Base-by-base conservation (phyloP, 1,139 yeast genomes). In the Suhomyces yuchorum region DNA sequence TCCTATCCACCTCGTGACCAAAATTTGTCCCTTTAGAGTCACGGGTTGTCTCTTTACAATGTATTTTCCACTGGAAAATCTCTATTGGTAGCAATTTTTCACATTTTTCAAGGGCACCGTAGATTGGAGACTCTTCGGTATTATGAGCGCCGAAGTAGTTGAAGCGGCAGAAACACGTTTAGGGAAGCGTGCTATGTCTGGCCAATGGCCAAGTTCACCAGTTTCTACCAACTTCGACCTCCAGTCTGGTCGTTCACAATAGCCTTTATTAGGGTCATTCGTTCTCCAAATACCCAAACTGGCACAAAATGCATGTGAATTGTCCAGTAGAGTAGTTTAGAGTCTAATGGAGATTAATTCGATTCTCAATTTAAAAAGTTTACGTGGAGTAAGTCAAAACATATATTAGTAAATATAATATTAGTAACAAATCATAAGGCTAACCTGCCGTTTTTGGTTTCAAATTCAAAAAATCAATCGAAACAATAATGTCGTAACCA, bases 401-500 rank as follows among this genome's bases (percentile, higher is more conserved):
- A 42, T 42, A 37, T 24, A 37, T 42, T 30, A 42, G 19, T 34
- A 40, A 41, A 22, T 18, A 33, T 34, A 34, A 18, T 34, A 15
- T 6, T 35, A 26, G 24, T 34, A 12, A 12, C 23, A 39, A 40
- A 33, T 26, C 37, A 40, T 36, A 42, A 7, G 46, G 46, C 55
- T 37, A 42, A 12, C 12, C 24, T 26, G 37, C 32, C 26, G 41
- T 32, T 33, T 66, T 70, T 22, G 76, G 78, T 57, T 75, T 74
- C 56, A 75, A 68, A 53, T 75, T 75, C 62, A 75, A 90, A 68
- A 93, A 93, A 69, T 92, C 97, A 53, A 93, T 76, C 43, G 95
- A 85, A 2, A 93, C 95, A 56, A 93, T 93, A 47, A 91, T 92
- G 63, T 93, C 98, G 58, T 81, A 84, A 2, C 98, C 98, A 52